Evolutionary conservation across 345 rosid genomes (phyloP).

Genomic region (Citrus cavaleriei): DNA sequence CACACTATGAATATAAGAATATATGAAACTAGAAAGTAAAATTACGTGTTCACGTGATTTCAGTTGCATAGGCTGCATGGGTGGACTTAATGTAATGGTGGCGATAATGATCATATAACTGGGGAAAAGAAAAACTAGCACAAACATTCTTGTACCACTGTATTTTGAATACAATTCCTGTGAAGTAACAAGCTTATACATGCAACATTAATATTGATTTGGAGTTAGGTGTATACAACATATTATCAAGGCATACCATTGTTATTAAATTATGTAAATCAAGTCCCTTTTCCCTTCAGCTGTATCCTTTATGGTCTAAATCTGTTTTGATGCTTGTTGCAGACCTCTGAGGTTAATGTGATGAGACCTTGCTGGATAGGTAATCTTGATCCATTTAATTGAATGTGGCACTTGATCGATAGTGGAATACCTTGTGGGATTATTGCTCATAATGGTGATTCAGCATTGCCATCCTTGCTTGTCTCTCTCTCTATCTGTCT

Average conservation of each 20-base stretch:
- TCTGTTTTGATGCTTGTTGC: conserved; percentile 25
- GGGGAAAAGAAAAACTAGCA: too few relatives aligned
- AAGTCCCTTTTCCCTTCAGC: neutral
- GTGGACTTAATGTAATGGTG: too few relatives aligned
- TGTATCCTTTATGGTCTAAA: neutral
- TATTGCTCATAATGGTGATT: conserved; percentile 90
- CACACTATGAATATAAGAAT: neutral
- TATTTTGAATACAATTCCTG: too few relatives aligned
- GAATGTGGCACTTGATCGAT: conserved; percentile 91
- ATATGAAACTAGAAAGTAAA: too few relatives aligned
- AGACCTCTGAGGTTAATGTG: conserved; percentile 63
- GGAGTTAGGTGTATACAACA: neutral
- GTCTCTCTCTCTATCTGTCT: neutral
- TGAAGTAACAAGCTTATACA: neutral
- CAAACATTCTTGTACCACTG: too few relatives aligned
- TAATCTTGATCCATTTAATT: conserved; percentile 76
- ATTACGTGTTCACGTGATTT: too few relatives aligned
- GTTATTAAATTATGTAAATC: neutral
- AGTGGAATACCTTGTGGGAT: conserved; percentile 73
- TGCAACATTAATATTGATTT: neutral
- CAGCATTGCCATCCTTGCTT: neutral
- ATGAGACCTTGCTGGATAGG: conserved; percentile 94
- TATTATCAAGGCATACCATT: neutral
- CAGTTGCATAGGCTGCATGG: too few relatives aligned
- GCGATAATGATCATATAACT: too few relatives aligned